Conservation (phyloP, 352 stramenopile species). For the Phytophthora melonis region DNA sequence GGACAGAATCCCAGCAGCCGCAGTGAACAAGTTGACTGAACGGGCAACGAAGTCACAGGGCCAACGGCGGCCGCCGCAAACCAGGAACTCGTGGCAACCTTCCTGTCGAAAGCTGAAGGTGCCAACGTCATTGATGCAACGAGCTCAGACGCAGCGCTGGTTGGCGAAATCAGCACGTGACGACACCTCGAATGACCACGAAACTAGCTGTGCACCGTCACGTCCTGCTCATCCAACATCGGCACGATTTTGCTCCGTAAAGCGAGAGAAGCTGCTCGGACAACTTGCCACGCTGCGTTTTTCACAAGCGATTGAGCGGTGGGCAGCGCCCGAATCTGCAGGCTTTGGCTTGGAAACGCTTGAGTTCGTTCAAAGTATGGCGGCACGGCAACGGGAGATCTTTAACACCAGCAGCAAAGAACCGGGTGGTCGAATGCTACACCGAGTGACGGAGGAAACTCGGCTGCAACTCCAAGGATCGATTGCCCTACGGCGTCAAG, state of each 20-base stretch:
- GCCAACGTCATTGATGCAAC: constrained; percentile 24
- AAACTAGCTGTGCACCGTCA: neutral
- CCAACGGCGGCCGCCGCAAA: neutral
- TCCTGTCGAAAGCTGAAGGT: constrained; percentile 7
- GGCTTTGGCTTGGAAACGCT: constrained; percentile 18
- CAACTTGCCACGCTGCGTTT: constrained; percentile 38
- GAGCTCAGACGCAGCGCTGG: constrained; percentile 27
- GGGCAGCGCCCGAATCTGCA: constrained; percentile 7
- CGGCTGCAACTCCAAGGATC: constrained; percentile 37
- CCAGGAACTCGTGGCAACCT: neutral
- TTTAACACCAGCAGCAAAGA: neutral
- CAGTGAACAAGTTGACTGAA: constrained; percentile 22
- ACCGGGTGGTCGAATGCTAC: constrained; percentile 9
- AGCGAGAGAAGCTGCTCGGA: constrained; percentile 34
- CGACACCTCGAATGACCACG: neutral
- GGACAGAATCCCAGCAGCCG: constrained; percentile 4
- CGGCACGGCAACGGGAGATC: constrained; percentile 21
- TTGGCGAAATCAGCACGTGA: constrained; percentile 11
- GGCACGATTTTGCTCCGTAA: constrained; percentile 37
- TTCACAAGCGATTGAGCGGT: neutral
- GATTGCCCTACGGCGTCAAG: constrained; percentile 23
- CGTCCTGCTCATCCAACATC: neutral
- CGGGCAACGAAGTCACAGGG: neutral
- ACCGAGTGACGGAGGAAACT: constrained; percentile 12
- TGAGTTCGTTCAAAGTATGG: constrained; percentile 20